Percentiles rank a stretch among this genome's conserved stretches.
phyloP scores from a whole-genome alignment of 2,329 filamentous ascomycete genomes.

The Clonostachys byssicola region DNA sequence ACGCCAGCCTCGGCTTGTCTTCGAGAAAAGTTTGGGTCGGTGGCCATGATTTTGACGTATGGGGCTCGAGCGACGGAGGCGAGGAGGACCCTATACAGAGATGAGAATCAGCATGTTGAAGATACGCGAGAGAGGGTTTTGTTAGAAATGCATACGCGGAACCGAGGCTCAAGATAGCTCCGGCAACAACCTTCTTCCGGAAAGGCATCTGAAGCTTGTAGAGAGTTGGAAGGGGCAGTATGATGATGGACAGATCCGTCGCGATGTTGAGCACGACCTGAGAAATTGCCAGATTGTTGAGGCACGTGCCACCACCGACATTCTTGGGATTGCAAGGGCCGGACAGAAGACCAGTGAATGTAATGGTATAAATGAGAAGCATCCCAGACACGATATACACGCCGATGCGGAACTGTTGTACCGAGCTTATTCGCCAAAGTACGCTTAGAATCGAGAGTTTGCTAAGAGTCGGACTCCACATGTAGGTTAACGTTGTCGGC shows the following conservation, averaged over 20 bases:
- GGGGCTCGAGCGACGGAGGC: neutral
- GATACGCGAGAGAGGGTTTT: neutral
- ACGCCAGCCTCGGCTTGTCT: neutral
- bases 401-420: neutral
- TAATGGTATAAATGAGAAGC: neutral
- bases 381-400: neutral
- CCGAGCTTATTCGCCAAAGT: neutral
- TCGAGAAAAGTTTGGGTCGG: neutral
- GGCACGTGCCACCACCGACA: neutral
- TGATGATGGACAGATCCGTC: neutral
- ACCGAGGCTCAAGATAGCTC: neutral
- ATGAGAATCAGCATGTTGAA: neutral
- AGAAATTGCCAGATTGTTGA: neutral
- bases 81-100: neutral
- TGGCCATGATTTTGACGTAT: neutral
- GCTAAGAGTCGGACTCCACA: neutral
- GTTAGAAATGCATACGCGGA: neutral
- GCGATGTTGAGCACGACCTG: neutral
- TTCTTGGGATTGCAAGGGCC: neutral
- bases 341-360: neutral
- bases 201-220: neutral
- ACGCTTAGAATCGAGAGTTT: neutral
- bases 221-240: neutral
- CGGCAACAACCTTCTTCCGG: neutral
- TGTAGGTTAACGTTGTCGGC: neutral